These are phyloP conservation scores for Galeopsis tetrahit DNA, from an alignment of 257 asterid species.

Conservation along the genomic window DNA sequence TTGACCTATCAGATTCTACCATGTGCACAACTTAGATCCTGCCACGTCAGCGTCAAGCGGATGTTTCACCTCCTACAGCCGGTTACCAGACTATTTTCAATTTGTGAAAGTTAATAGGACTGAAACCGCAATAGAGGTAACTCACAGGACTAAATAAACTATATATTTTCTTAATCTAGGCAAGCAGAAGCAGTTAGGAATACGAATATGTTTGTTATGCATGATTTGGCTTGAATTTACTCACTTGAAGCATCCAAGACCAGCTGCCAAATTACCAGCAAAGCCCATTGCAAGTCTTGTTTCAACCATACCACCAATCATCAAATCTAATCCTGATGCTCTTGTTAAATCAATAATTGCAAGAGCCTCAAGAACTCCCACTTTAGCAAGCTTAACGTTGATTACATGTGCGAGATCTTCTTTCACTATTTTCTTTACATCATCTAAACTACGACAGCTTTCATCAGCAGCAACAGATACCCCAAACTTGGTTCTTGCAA, in stretches of 20 bases:
- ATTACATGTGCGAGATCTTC: conserved; percentile 79
- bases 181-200: neutral
- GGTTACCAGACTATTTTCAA: too few relatives aligned
- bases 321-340: conserved; percentile 66
- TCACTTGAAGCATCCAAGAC: conserved; percentile 93
- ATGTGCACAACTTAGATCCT: too few relatives aligned
- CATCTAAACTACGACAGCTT: conserved; percentile 79
- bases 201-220: neutral
- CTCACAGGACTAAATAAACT: too few relatives aligned
- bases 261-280: conserved; percentile 93
- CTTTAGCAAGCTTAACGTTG: conserved; percentile 87
- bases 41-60: too few relatives aligned
- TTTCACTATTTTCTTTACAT: conserved; percentile 68
- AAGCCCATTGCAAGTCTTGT: conserved; percentile 95
- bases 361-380: conserved; percentile 85
- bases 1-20: too few relatives aligned
- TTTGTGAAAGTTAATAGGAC: too few relatives aligned
- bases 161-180: neutral
- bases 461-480: conserved; percentile 93
- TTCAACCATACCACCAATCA: conserved; percentile 99
- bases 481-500: conserved; percentile 70
- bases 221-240: conserved; percentile 30
- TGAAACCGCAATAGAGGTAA: too few relatives aligned
- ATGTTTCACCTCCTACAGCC: too few relatives aligned
- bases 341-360: conserved; percentile 73